A percentile compares a stretch with the other conserved stretches of the same genome.
phyloP scores from a whole-genome alignment of 768 basidiomycete genomes.

The Phaffia australis region DNA sequence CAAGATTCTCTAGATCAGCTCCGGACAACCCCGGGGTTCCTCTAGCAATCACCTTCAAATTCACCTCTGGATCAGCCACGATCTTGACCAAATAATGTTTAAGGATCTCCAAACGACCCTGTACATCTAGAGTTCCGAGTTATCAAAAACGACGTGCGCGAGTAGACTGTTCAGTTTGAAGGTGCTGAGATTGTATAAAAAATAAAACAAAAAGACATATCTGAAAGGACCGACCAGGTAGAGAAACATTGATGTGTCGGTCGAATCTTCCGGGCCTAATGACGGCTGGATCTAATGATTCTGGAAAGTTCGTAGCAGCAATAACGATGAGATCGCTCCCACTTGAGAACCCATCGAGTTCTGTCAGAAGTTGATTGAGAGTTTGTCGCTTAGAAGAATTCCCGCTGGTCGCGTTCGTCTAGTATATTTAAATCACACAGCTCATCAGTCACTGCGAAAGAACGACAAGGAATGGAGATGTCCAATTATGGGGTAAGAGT shows the following conservation, averaged over 20 bases:
- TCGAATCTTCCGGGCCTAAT: slow-evolving; percentile 96
- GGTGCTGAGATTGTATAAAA: neutral
- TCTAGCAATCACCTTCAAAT: slow-evolving; percentile 76
- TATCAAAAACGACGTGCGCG: slow-evolving; percentile 52
- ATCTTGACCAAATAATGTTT: slow-evolving; percentile 82
- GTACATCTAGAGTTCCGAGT: slow-evolving; percentile 94
- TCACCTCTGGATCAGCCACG: slow-evolving; percentile 59
- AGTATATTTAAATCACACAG: neutral
- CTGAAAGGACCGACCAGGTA: slow-evolving; percentile 10
- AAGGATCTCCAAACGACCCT: slow-evolving; percentile 79
- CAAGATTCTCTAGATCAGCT: slow-evolving; percentile 91
- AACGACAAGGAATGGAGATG: neutral
- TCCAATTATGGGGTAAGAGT: neutral
- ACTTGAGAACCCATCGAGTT: slow-evolving; percentile 94
- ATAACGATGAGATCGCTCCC: slow-evolving; percentile 86
- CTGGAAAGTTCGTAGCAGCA: slow-evolving; percentile 86
- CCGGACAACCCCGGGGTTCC: slow-evolving; percentile 95
- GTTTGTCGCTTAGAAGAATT: slow-evolving; percentile 41
- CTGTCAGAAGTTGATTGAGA: slow-evolving; percentile 88
- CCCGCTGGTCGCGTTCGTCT: neutral
- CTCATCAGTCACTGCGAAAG: neutral
- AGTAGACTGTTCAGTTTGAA: slow-evolving; percentile 39
- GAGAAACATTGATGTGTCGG: slow-evolving; percentile 45
- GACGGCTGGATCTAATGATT: slow-evolving; percentile 86
- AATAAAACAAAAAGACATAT: too few relatives aligned